phyloP scores from a whole-genome alignment of 805 yeast species.

The Suhomyces xylopsoci region DNA sequence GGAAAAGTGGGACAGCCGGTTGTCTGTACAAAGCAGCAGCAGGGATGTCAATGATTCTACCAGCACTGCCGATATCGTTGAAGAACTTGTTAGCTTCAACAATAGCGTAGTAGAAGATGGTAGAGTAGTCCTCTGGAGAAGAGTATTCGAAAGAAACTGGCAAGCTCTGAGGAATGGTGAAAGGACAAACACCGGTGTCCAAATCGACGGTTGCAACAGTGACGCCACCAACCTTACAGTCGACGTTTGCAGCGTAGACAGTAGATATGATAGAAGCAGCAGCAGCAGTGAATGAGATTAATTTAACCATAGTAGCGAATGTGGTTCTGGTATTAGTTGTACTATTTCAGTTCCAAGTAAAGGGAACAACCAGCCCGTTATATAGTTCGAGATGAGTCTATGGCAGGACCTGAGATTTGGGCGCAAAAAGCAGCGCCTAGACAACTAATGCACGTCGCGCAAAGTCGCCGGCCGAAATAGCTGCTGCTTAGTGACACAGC shows the following conservation, averaged over 20 bases:
- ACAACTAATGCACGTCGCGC: background rate
- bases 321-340: background rate
- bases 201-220: constrained; percentile 35
- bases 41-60: constrained; percentile 30
- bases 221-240: constrained; percentile 35
- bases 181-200: constrained; percentile 40
- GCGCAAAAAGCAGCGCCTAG: background rate
- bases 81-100: constrained; percentile 23
- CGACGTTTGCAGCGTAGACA: constrained; percentile 32
- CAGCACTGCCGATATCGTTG: constrained; percentile 34
- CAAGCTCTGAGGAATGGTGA: constrained; percentile 28
- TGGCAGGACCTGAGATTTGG: background rate
- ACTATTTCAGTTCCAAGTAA: background rate
- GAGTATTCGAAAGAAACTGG: constrained; percentile 26
- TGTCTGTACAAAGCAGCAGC: constrained; percentile 26
- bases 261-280: constrained; percentile 19
- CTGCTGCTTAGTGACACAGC: background rate
- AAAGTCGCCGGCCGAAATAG: background rate
- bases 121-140: constrained; percentile 29
- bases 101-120: constrained; percentile 34
- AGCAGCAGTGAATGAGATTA: constrained; percentile 17
- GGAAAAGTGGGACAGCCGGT: constrained; percentile 24
- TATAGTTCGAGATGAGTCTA: background rate
- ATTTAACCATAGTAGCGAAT: constrained; percentile 14
- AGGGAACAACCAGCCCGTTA: background rate